phyloP scores from a whole-genome alignment of 2,329 filamentous ascomycete genomes.

The Arthroderma sp. region DNA sequence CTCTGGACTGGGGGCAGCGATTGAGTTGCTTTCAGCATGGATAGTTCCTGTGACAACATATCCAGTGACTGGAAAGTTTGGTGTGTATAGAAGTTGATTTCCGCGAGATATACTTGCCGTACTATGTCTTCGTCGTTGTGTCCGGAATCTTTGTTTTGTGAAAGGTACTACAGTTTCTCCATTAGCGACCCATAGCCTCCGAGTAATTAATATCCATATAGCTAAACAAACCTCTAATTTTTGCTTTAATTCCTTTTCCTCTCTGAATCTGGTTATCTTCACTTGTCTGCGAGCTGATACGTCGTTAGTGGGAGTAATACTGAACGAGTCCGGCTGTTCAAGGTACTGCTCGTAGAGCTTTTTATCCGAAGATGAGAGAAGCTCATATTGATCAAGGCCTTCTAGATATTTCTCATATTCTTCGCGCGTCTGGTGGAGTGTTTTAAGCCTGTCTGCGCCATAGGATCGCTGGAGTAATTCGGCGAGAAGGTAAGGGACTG shows the following conservation, averaged over 20 bases:
- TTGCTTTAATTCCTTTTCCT: constrained; percentile 73
- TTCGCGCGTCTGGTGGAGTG: constrained; percentile 52
- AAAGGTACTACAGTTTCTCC: constrained; percentile 39
- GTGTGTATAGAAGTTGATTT: constrained; percentile 61
- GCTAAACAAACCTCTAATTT: constrained; percentile 54
- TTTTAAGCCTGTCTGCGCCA: constrained; percentile 50
- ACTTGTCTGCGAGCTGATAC: constrained; percentile 60
- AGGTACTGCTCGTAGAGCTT: constrained; percentile 61
- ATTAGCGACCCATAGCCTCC: constrained; percentile 20
- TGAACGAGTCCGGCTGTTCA: constrained; percentile 61
- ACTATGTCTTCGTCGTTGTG: constrained; percentile 76
- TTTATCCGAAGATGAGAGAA: constrained; percentile 54
- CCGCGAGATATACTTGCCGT: constrained; percentile 64
- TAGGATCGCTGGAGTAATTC: constrained; percentile 60
- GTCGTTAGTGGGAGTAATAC: constrained; percentile 54
- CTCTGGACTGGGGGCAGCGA: constrained; percentile 29
- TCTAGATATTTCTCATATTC: constrained; percentile 70
- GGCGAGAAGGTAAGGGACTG: constrained; percentile 64
- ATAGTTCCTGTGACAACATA: constrained; percentile 68
- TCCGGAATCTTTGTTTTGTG: constrained; percentile 46
- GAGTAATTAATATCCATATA: constrained; percentile 8
- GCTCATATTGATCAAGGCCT: constrained; percentile 63
- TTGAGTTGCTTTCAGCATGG: constrained; percentile 65
- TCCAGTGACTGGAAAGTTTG: constrained; percentile 80
- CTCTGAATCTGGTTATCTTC: constrained; percentile 74